Conservation (phyloP, 306 rosid species). For the Cucumis hystrix region DNA sequence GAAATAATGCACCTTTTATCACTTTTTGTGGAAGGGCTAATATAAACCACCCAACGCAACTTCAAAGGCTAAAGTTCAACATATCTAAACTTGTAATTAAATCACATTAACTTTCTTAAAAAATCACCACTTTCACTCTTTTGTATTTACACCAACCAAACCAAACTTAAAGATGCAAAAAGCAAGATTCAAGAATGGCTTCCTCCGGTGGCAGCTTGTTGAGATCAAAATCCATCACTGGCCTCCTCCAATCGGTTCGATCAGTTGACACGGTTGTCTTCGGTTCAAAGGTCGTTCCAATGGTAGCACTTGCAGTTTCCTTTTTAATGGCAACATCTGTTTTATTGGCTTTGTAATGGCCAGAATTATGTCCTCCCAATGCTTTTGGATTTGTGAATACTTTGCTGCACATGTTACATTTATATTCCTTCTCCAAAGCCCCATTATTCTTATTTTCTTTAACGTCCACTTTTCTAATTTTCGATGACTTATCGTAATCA, state of each 20-base stretch:
- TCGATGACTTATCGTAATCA: not conserved
- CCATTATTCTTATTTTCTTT: no score
- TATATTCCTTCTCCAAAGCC: not conserved
- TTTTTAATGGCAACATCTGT: no score
- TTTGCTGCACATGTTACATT: slow-evolving; percentile 24
- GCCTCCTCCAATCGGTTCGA: not conserved
- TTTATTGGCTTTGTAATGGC: slow-evolving; percentile 12
- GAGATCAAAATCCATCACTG: slow-evolving; percentile 26
- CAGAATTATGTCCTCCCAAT: slow-evolving; percentile 34
- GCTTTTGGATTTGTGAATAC: slow-evolving; percentile 25
- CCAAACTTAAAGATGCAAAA: not conserved
- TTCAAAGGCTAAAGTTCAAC: no score
- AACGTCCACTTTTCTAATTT: not conserved
- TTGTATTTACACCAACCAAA: no score
- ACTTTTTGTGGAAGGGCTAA: no score
- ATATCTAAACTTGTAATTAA: no score
- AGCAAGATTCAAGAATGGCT: not conserved
- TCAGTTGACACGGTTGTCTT: not conserved
- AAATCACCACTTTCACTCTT: no score
- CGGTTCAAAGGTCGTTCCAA: no score
- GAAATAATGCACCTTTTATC: no score
- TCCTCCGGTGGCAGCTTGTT: slow-evolving; percentile 21
- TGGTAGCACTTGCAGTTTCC: no score
- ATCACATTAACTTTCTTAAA: no score
- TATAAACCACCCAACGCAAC: no score